Evolutionary conservation across 805 yeast genomes (phyloP), one percentile per base, ranked within the genome.

Genomic region (Suhomyces kilbournensis): DNA sequence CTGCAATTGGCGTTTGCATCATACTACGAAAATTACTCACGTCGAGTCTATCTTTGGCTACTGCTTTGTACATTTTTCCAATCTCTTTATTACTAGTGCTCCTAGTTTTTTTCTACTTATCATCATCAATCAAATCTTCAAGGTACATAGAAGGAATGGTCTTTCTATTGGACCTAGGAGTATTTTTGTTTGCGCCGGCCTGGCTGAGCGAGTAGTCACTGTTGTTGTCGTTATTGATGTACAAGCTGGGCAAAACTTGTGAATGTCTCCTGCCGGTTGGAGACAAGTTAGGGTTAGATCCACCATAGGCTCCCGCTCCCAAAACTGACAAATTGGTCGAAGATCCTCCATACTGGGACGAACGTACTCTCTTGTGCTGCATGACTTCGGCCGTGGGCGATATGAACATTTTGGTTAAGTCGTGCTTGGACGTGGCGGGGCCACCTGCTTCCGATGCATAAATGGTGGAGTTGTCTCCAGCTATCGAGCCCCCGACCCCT

Each of bases 381-480:
- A 84, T 79, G 15, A 85, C 86, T 60, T 87, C 90, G 15, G 84
- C 85, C 0, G 96, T 89, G 32, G 96, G 96, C 2, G 94, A 88
- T 49, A 88, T 81, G 67, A 86, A 89, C 79, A 85, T 76, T 49
- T 64, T 72, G 38, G 80, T 75, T 58, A 72, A 67, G 54, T 76
- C 81, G 50, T 71, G 69, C 52, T 70, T 69, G 10, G 74, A 58
- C 0, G 76, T 65, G 17, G 71, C 64, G 12, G 58, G 58, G 14
- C 61, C 71, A 9, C 42, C 42, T 10, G 56, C 55, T 17, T 69
- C 74, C 12, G 69, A 63, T 46, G 62, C 64, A 55, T 67, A 70
- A 25, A 73, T 65, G 15, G 73, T 68, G 8, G 75, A 69, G 20
- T 61, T 63, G 50, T 68, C 75, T 15, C 74, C 75, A 2, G 57